Conservation (phyloP, 805 yeast species). For the Lachancea waltii region DNA sequence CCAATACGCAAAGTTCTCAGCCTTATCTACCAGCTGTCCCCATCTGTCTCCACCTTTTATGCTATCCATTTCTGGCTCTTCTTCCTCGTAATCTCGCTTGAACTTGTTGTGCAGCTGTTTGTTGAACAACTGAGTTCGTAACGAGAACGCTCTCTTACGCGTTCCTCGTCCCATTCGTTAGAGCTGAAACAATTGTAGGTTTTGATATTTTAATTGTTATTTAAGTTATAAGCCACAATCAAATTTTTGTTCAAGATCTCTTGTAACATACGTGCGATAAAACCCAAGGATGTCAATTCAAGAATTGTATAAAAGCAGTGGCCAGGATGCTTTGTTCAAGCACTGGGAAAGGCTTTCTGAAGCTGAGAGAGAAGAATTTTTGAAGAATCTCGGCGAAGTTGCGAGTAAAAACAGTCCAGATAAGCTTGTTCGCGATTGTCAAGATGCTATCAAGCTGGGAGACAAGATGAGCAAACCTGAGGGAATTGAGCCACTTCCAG, state of each 20-base stretch:
- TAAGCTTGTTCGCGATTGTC: constrained; percentile 34
- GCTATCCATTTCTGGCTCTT: constrained; percentile 14
- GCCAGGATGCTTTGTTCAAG: constrained; percentile 48
- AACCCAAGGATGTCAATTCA: constrained; percentile 12
- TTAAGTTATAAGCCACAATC: not conserved
- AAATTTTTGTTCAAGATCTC: not conserved
- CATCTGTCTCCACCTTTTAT: too few relatives aligned
- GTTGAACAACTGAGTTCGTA: constrained; percentile 32
- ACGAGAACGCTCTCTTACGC: constrained; percentile 28
- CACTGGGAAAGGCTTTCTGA: constrained; percentile 38
- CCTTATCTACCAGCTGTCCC: not conserved
- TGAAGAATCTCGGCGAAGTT: constrained; percentile 27
- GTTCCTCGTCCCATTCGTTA: constrained; percentile 4
- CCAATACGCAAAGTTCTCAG: constrained; percentile 13
- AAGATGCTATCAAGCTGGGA: constrained; percentile 39
- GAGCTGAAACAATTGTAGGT: too few relatives aligned
- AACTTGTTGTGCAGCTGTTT: constrained; percentile 27
- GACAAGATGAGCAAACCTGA: constrained; percentile 21
- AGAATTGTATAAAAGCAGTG: constrained; percentile 38
- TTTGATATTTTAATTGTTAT: too few relatives aligned
- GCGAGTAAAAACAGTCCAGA: constrained; percentile 17
- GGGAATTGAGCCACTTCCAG: constrained; percentile 45
- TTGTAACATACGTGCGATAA: not conserved
- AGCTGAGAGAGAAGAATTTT: constrained; percentile 33
- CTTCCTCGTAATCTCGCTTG: constrained; percentile 12